A percentile compares a stretch with the other conserved stretches of the same genome.
Conservation (phyloP, 306 rosid species). For the Fragaria vesca region DNA sequence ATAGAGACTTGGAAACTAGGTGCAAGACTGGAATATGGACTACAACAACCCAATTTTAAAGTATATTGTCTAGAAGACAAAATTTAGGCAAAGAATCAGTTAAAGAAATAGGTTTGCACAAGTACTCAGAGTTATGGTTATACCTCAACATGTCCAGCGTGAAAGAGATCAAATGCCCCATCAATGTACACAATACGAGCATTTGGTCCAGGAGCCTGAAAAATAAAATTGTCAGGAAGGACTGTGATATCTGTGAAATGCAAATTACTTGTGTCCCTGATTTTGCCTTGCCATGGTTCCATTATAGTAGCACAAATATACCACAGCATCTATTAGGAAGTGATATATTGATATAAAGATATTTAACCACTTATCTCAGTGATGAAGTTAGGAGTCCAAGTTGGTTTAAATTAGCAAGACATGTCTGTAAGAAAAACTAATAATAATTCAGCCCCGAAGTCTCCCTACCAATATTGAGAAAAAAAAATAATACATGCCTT, state of each 20-base stretch:
- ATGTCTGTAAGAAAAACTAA: not conserved
- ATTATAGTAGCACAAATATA: too few species aligned
- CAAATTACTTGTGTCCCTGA: not conserved
- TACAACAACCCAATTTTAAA: not conserved
- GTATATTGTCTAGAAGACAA: not conserved
- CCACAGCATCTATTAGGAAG: not conserved
- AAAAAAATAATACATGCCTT: slow-evolving; percentile 50
- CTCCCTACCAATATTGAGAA: not conserved
- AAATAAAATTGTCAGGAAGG: slow-evolving; percentile 23
- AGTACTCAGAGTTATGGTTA: not conserved
- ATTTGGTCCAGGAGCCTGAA: slow-evolving; percentile 93
- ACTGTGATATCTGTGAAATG: not conserved
- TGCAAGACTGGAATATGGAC: not conserved
- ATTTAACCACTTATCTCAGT: not conserved
- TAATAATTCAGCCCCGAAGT: not conserved
- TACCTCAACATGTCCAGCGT: slow-evolving; percentile 99
- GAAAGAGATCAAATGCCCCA: slow-evolving; percentile 99
- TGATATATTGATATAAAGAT: too few species aligned
- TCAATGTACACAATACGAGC: slow-evolving; percentile 92
- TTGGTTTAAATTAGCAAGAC: not conserved
- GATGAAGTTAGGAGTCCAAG: not conserved
- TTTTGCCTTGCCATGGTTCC: not conserved
- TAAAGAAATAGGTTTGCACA: not conserved
- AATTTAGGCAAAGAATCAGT: not conserved
- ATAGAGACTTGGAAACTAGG: slow-evolving; percentile 1